Conservation (phyloP, 2,329 filamentous ascomycete genomes). For the Phialophora tarda region DNA sequence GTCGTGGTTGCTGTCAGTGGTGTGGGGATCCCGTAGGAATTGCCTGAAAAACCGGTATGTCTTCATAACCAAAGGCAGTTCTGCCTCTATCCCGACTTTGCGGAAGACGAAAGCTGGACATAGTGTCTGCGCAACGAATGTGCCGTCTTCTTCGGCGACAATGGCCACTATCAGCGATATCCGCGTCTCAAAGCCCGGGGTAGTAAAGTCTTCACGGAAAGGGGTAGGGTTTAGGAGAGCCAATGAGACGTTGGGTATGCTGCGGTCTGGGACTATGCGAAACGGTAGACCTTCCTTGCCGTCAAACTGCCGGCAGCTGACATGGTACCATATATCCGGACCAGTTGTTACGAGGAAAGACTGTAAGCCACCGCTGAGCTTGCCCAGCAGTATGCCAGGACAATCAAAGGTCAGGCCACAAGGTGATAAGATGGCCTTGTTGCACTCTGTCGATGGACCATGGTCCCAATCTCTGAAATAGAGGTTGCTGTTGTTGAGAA, state of each 20-base stretch:
- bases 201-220: conserved; percentile 1
- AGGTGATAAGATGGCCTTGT: background rate
- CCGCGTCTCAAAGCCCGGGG: conserved; percentile 5
- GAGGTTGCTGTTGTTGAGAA: conserved; percentile 12
- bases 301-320: conserved; percentile 1
- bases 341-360: conserved; percentile 10
- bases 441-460: background rate
- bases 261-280: background rate
- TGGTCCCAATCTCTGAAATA: conserved; percentile 13
- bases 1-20: background rate
- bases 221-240: conserved; percentile 6
- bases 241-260: conserved; percentile 2
- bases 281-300: conserved; percentile 1
- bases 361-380: conserved; percentile 4
- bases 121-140: background rate
- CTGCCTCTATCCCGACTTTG: background rate
- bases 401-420: background rate
- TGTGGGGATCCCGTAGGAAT: background rate
- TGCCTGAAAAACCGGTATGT: background rate
- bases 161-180: conserved; percentile 7
- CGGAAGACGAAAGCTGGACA: conserved; percentile 9
- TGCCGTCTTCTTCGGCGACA: conserved; percentile 7
- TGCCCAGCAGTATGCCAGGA: conserved; percentile 5
- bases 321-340: conserved; percentile 1
- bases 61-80: conserved; percentile 10